phyloP scores from a whole-genome alignment of 768 basidiomycete species.

The Pulveroboletus sp. region DNA sequence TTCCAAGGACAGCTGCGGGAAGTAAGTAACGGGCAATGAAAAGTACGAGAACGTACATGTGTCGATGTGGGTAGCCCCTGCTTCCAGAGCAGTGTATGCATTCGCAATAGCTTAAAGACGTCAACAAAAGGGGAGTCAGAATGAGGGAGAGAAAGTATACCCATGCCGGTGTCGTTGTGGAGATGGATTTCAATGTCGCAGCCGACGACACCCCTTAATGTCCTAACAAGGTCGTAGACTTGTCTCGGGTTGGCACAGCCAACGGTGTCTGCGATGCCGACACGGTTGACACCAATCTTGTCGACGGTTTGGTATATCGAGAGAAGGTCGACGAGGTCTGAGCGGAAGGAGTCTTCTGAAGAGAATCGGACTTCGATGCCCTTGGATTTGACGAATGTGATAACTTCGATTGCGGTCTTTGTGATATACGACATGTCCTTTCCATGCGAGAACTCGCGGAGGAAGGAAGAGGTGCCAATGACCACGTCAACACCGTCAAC shows the following conservation, averaged over 20 bases:
- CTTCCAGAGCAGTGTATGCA: conserved; percentile 96
- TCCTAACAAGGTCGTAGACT: conserved; percentile 97
- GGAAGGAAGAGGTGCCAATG: conserved; percentile 98
- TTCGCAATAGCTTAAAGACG: conserved; percentile 80
- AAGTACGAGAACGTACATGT: conserved; percentile 59
- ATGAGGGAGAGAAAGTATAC: conserved; percentile 34
- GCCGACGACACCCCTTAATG: conserved; percentile 89
- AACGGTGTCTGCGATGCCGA: conserved; percentile 98
- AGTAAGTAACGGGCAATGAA: background rate
- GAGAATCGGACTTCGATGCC: conserved; percentile 99
- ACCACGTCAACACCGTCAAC: conserved; percentile 99
- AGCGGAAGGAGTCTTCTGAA: conserved; percentile 99
- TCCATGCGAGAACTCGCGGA: conserved; percentile 98
- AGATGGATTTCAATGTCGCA: conserved; percentile 99
- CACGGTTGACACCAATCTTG: conserved; percentile 98
- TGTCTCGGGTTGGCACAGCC: conserved; percentile 98
- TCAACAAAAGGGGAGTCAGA: conserved; percentile 1
- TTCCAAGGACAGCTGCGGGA: conserved; percentile 79
- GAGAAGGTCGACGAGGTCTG: conserved; percentile 96
- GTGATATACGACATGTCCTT: conserved; percentile 99
- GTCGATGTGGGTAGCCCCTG: conserved; percentile 98
- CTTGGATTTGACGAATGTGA: conserved; percentile 99
- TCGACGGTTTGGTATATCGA: conserved; percentile 99
- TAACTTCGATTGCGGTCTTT: conserved; percentile 97
- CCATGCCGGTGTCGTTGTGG: conserved; percentile 98